Evolutionary conservation across 257 asterid genomes (phyloP).

Genomic region (Lithospermum erythrorhizon): DNA sequence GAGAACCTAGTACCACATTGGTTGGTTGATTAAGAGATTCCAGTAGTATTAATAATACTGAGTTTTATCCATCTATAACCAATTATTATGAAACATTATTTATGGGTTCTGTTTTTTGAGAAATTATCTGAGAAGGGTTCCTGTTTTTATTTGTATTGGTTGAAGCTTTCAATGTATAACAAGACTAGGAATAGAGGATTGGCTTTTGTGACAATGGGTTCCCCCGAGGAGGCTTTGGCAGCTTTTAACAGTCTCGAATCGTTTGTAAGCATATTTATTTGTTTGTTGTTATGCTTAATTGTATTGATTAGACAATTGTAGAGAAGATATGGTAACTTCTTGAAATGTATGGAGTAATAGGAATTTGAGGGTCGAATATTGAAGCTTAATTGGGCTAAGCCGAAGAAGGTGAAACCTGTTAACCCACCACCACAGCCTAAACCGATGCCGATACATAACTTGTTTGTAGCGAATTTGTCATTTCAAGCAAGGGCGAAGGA

Average conservation of each 20-base stretch:
- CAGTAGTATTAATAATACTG: too few relatives aligned
- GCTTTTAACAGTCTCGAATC: conserved; percentile 51
- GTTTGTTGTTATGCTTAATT: background rate
- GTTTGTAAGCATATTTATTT: conserved; percentile 32
- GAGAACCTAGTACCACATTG: too few relatives aligned
- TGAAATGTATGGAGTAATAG: conserved; percentile 19
- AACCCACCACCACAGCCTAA: conserved; percentile 29
- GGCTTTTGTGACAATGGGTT: conserved; percentile 76
- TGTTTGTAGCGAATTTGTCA: conserved; percentile 62
- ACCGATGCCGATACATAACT: conserved; percentile 55
- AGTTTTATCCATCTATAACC: too few relatives aligned
- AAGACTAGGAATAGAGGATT: conserved; percentile 80
- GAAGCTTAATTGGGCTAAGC: conserved; percentile 77
- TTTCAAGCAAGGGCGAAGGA: conserved; percentile 66
- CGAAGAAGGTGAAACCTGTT: conserved; percentile 40
- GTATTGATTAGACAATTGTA: background rate
- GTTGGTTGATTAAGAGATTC: too few relatives aligned
- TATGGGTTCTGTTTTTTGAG: background rate
- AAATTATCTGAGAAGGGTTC: conserved; percentile 13
- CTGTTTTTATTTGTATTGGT: conserved; percentile 7
- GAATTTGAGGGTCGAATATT: conserved; percentile 69
- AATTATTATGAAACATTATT: background rate
- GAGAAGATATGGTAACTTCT: background rate
- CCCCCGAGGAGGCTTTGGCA: conserved; percentile 78
- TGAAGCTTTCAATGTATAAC: conserved; percentile 73